Evolutionary conservation across 768 basidiomycete genomes (phyloP).

Genomic region (Trametes maxima): DNA sequence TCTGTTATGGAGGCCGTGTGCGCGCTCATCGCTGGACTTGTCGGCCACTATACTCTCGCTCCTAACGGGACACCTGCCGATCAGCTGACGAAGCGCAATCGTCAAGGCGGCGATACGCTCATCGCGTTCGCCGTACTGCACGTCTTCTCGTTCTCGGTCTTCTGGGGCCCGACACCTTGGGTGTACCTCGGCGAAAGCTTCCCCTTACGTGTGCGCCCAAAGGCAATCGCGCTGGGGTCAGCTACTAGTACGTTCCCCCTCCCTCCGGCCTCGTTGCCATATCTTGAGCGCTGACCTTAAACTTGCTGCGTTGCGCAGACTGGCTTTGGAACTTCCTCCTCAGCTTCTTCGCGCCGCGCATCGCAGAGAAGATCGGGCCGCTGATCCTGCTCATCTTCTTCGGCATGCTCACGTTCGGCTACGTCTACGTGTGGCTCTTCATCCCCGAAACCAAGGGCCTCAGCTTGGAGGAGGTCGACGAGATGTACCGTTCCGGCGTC

Average conservation of each 20-base stretch:
- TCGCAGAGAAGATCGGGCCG: constrained; percentile 66
- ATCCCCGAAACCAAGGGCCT: constrained; percentile 85
- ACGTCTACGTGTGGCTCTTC: constrained; percentile 71
- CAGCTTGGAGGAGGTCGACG: constrained; percentile 76
- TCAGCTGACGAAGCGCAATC: constrained; percentile 57
- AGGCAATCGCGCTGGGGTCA: constrained; percentile 76
- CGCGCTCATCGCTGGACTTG: constrained; percentile 67
- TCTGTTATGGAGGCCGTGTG: constrained; percentile 61
- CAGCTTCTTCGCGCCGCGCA: constrained; percentile 71
- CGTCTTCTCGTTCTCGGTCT: constrained; percentile 69
- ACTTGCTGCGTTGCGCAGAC: constrained; percentile 29
- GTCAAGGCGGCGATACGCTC: constrained; percentile 60
- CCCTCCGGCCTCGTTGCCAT: background rate
- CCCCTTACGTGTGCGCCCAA: constrained; percentile 78
- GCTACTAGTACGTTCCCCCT: constrained; percentile 45
- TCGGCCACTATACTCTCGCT: constrained; percentile 69
- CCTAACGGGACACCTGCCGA: constrained; percentile 48
- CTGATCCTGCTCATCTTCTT: constrained; percentile 78
- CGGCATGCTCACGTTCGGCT: constrained; percentile 70
- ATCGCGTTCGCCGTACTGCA: constrained; percentile 82
- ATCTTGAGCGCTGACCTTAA: constrained; percentile 11
- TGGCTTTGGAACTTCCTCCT: constrained; percentile 81
- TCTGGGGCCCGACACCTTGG: constrained; percentile 75
- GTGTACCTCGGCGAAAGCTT: constrained; percentile 81
- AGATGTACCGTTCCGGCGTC: constrained; percentile 68